Evolutionary conservation across 2,329 filamentous ascomycete genomes (phyloP).

Genomic region (Aspergillus sergii): DNA sequence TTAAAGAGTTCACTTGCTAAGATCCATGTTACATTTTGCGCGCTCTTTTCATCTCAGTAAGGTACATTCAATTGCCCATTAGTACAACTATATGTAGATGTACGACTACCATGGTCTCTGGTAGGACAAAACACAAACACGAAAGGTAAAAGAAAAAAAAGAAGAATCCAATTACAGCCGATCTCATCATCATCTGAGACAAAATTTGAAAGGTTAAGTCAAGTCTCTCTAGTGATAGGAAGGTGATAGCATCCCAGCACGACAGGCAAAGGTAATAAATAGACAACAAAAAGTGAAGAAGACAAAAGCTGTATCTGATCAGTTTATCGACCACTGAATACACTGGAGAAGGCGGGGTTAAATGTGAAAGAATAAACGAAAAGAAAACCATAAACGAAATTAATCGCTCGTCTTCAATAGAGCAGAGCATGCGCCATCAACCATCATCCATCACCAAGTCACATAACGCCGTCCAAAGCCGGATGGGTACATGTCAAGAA

Average conservation of each 20-base stretch:
- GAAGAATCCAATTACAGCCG: constrained; percentile 16
- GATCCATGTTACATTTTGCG: not conserved
- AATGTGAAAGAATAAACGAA: constrained; percentile 8
- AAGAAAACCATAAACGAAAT: constrained; percentile 9
- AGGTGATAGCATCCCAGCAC: not conserved
- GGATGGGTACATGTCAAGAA: constrained; percentile 21
- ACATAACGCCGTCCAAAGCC: constrained; percentile 26
- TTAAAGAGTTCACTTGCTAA: not conserved
- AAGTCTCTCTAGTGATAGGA: constrained; percentile 6
- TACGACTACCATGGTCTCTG: not conserved
- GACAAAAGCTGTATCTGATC: not conserved
- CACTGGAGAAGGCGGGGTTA: not conserved
- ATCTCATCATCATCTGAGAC: constrained; percentile 11
- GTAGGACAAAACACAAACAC: not conserved
- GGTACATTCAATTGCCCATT: not conserved
- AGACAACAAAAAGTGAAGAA: not conserved
- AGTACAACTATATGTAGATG: constrained; percentile 3
- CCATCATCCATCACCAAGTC: constrained; percentile 25
- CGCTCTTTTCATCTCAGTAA: not conserved
- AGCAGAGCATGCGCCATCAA: constrained; percentile 27
- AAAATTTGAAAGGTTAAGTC: not conserved
- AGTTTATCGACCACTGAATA: not conserved
- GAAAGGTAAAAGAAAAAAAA: not conserved
- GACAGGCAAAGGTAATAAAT: not conserved
- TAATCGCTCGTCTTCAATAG: constrained; percentile 21